A percentile compares a stretch with the other conserved stretches of the same genome.
Conservation (phyloP, 352 stramenopile genomes). For the Pythium periplocum region DNA sequence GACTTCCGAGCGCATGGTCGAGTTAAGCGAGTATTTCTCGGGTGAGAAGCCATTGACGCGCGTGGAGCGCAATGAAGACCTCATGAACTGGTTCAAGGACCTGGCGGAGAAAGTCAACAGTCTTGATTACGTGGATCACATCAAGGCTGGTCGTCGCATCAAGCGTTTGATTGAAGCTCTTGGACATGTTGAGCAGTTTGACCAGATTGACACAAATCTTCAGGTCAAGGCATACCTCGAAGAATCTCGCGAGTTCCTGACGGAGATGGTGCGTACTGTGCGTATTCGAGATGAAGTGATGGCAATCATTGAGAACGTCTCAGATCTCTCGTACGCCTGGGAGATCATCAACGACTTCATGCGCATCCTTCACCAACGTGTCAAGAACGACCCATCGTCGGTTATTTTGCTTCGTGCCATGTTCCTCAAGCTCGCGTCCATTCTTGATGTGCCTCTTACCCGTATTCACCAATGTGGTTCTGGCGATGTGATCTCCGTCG, state of each 20-base stretch:
- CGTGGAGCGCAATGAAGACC: conserved; percentile 91
- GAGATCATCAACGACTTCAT: conserved; percentile 95
- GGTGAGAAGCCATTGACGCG: conserved; percentile 90
- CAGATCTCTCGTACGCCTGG: conserved; percentile 93
- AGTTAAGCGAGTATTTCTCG: conserved; percentile 93
- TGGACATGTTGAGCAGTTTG: conserved; percentile 94
- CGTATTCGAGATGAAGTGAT: conserved; percentile 91
- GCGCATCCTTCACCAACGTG: conserved; percentile 89
- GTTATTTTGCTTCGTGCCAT: conserved; percentile 91
- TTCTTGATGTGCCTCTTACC: conserved; percentile 91
- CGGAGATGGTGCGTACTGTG: conserved; percentile 93
- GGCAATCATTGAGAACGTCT: conserved; percentile 91
- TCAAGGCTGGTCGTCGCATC: conserved; percentile 92
- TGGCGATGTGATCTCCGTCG: conserved; percentile 89
- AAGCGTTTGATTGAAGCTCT: conserved; percentile 92
- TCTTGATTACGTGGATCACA: conserved; percentile 89
- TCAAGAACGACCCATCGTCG: conserved; percentile 90
- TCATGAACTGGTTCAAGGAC: conserved; percentile 92
- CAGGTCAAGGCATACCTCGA: conserved; percentile 94
- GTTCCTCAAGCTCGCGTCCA: conserved; percentile 94
- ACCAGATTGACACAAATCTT: conserved; percentile 93
- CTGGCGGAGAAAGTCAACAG: conserved; percentile 88
- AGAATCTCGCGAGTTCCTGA: conserved; percentile 90
- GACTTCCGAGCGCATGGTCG: conserved; percentile 88
- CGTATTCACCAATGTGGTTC: conserved; percentile 91